These are phyloP conservation scores for Metschnikowia drakensbergensis DNA, from an alignment of 805 yeast genomes.

Conservation along the genomic window DNA sequence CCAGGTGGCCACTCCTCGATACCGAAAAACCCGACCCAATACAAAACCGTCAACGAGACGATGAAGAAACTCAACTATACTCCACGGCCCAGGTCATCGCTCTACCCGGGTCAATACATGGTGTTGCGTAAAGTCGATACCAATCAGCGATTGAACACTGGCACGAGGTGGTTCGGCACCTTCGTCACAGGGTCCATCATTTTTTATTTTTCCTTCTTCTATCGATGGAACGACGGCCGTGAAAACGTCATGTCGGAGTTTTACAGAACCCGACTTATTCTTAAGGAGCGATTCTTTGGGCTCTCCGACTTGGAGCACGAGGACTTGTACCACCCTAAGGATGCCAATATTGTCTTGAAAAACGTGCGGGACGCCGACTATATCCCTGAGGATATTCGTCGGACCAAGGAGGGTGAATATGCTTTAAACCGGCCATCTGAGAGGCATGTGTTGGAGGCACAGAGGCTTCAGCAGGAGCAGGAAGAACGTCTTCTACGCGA, in stretches of 20 bases:
- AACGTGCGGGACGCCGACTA: conserved; percentile 43
- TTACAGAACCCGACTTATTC: conserved; percentile 55
- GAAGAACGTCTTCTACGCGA: conserved; percentile 49
- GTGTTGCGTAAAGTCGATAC: conserved; percentile 58
- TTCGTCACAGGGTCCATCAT: conserved; percentile 47
- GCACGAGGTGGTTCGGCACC: conserved; percentile 56
- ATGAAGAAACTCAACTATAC: conserved; percentile 71
- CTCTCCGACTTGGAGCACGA: conserved; percentile 57
- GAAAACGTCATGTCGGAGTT: conserved; percentile 71
- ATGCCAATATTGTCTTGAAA: conserved; percentile 36
- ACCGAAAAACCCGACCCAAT: conserved; percentile 67
- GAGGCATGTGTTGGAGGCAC: conserved; percentile 72
- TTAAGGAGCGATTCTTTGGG: conserved; percentile 54
- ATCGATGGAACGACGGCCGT: conserved; percentile 81
- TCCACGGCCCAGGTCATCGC: conserved; percentile 69
- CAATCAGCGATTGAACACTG: conserved; percentile 51
- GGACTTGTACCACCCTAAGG: conserved; percentile 52
- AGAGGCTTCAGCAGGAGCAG: conserved; percentile 60
- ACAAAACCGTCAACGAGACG: conserved; percentile 64
- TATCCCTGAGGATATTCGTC: conserved; percentile 39
- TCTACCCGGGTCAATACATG: conserved; percentile 77
- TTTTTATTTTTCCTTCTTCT: conserved; percentile 63
- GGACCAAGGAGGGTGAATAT: conserved; percentile 43
- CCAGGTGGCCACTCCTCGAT: conserved; percentile 51
- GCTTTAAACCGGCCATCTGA: conserved; percentile 67